Conservation (phyloP, 2,329 filamentous ascomycete genomes). For the Pseudofabraea citricarpa region DNA sequence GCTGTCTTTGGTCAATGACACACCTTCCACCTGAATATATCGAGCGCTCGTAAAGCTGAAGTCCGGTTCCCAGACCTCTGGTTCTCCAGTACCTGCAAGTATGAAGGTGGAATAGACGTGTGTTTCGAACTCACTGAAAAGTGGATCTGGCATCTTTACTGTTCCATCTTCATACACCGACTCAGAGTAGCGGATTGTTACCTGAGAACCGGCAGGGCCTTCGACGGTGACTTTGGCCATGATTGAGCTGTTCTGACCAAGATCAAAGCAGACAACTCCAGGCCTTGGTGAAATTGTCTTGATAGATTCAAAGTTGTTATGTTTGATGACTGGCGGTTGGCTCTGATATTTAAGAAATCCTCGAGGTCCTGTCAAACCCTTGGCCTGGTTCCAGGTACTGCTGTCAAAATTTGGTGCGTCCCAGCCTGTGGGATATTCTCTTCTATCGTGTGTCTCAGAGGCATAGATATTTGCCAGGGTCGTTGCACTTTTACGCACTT, state of each 20-base stretch:
- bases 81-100: slow-evolving; percentile 24
- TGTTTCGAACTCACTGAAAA: slow-evolving; percentile 31
- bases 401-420: slow-evolving; percentile 26
- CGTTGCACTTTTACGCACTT: slow-evolving; percentile 32
- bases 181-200: slow-evolving; percentile 28
- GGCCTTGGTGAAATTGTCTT: slow-evolving; percentile 15
- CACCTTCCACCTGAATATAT: slow-evolving; percentile 37
- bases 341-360: slow-evolving; percentile 25
- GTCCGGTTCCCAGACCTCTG: slow-evolving; percentile 34
- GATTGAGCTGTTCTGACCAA: slow-evolving; percentile 29
- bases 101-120: slow-evolving; percentile 35
- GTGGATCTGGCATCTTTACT: slow-evolving; percentile 37
- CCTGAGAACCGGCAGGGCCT: slow-evolving; percentile 23
- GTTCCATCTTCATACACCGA: slow-evolving; percentile 26
- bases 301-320: slow-evolving; percentile 30
- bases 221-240: slow-evolving; percentile 24
- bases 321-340: slow-evolving; percentile 33
- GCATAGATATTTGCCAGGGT: slow-evolving; percentile 36
- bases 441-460: slow-evolving; percentile 33
- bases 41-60: slow-evolving; percentile 37
- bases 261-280: slow-evolving; percentile 26
- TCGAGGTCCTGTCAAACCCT: slow-evolving; percentile 33
- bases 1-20: slow-evolving; percentile 15
- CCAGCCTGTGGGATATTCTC: slow-evolving; percentile 31
- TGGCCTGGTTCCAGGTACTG: slow-evolving; percentile 28